These are phyloP conservation scores for Leptographium procerum DNA, from an alignment of 2,329 filamentous ascomycete species.

Conservation along the genomic window DNA sequence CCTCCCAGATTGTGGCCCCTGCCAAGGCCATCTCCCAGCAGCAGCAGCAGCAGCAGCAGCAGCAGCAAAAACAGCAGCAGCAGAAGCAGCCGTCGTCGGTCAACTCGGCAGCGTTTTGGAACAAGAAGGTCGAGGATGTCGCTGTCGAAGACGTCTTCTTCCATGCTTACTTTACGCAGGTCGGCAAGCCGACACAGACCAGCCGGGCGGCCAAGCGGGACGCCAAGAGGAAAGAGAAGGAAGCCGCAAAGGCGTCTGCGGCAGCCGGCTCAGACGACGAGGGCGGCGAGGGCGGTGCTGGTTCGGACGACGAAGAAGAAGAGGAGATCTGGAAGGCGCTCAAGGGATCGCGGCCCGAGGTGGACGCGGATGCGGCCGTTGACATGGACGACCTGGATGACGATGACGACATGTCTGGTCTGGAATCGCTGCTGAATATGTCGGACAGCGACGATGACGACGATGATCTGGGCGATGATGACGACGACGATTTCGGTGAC, in stretches of 20 bases:
- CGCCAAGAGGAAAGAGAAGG: constrained; percentile 50
- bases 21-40: constrained; percentile 25
- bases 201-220: constrained; percentile 37
- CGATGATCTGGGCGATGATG: constrained; percentile 7
- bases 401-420: constrained; percentile 17
- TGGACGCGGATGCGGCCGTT: constrained; percentile 34
- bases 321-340: constrained; percentile 25
- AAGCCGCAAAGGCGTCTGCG: constrained; percentile 52
- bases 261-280: constrained; percentile 36
- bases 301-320: constrained; percentile 30
- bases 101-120: constrained; percentile 87
- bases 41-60: constrained; percentile 25
- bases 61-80: constrained; percentile 16
- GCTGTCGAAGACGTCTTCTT: constrained; percentile 94
- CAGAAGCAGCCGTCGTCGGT: constrained; percentile 34
- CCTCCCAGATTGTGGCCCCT: constrained; percentile 42
- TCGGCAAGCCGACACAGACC: constrained; percentile 50
- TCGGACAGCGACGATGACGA: constrained; percentile 28
- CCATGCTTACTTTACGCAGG: constrained; percentile 84
- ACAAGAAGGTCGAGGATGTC: constrained; percentile 77
- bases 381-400: constrained; percentile 36
- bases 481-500: constrained; percentile 20
- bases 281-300: constrained; percentile 28
- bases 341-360: constrained; percentile 22
- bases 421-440: constrained; percentile 17